Base-by-base conservation (phyloP, 75 land plant species). In the Adiantum capillusveneris region DNA sequence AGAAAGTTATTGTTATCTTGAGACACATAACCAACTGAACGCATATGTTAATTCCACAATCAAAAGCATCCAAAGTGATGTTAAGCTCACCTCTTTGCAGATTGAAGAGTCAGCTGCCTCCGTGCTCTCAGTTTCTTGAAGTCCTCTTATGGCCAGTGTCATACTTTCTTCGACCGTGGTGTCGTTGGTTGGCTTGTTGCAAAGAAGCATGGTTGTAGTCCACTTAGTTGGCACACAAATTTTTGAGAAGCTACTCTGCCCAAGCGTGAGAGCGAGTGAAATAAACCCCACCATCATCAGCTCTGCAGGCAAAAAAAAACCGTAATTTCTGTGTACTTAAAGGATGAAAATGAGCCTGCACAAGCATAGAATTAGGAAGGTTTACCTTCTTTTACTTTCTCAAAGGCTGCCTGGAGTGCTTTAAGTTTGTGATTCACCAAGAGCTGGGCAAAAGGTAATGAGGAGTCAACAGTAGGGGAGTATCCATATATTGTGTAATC, bases 331-430 rank as follows among this genome's bases (percentile, higher is more conserved):
- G 18, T n/a, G 19, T 9, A 7, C 11, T 19, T n/a, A 52, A 18
- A 11, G 53, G 18, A 52, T 11, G 53, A 9, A 19, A 9, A 7
- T 7, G 53, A 52, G 11, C 11, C 6, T 9, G 24, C 6, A 11
- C 11, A 7, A 19, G 53, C 17, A n/a, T 52, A 7, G 19, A 52
- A n/a, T 7, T 52, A 19, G 24, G 0, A 11, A 6, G 60, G 58
- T n/a, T 26, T 27, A 82, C 85, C 85, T 51, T 76, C 69, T 68
- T 78, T 78, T 31, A 82, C 68, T 25, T 75, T 78, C 65, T 75
- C 54, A 9, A 82, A 63, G 51, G 82, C 82, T 44, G 56, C 51
- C 48, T 45, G 48, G 28, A 82, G 75, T 49, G 81, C 58, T 26
- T 53, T 75, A 72, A 57, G 65, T 65, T 69, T 67, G 21, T 57